phyloP scores from a whole-genome alignment of 495 filamentous ascomycete genomes.

The Penicillium mononematosum region DNA sequence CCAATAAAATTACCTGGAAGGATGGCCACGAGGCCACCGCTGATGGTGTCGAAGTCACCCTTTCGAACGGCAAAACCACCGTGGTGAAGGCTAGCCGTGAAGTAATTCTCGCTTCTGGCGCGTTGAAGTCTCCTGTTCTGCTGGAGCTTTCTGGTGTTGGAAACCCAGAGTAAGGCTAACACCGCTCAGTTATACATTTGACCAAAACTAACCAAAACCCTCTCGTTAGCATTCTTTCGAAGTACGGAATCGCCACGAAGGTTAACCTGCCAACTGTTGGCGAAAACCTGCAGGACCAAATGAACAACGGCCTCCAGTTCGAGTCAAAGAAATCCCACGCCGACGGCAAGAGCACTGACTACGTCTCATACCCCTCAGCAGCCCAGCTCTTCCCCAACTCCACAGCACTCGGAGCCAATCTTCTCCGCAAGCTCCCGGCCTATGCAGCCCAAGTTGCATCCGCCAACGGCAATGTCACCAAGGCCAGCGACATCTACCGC shows the following conservation, averaged over 20 bases:
- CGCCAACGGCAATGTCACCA: constrained; percentile 22
- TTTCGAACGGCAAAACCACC: constrained; percentile 20
- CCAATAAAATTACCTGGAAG: constrained; percentile 27
- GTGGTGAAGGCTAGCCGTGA: constrained; percentile 23
- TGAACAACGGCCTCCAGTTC: constrained; percentile 24
- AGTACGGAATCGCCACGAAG: constrained; percentile 21
- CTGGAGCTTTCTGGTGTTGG: constrained; percentile 24
- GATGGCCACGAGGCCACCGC: constrained; percentile 11
- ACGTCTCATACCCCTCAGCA: constrained; percentile 23
- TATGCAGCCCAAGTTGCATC: constrained; percentile 23
- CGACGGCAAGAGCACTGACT: constrained; percentile 15
- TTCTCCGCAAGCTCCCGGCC: constrained; percentile 19
- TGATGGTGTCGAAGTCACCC: constrained; percentile 24
- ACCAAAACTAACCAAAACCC: neutral
- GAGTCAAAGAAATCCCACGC: constrained; percentile 13
- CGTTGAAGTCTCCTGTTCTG: constrained; percentile 20
- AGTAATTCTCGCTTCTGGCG: constrained; percentile 22
- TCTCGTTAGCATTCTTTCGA: constrained; percentile 17
- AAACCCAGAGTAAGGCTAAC: constrained; percentile 21
- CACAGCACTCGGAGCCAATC: constrained; percentile 16
- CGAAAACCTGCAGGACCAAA: constrained; percentile 28
- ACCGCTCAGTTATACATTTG: neutral
- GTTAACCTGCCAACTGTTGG: constrained; percentile 24
- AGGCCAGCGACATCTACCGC: constrained; percentile 15
- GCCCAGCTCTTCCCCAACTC: constrained; percentile 20